Base-by-base conservation (phyloP, 352 stramenopile species). In the Phytophthora capsici region DNA sequence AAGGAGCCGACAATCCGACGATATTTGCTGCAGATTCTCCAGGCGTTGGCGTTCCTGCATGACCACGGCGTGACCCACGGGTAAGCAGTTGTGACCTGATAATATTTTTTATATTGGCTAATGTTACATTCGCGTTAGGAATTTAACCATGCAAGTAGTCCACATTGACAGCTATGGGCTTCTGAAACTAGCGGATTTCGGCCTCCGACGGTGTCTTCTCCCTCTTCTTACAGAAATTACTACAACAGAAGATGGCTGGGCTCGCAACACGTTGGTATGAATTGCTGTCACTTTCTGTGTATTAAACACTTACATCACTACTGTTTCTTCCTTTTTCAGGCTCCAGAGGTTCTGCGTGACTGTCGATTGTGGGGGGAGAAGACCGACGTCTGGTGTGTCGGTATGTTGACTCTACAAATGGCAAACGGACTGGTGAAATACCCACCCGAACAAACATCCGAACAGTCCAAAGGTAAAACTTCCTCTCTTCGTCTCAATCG, bases 1-100 rank as follows among this genome's bases (percentile, higher is more conserved):
- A 90, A 88, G 22, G 84, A 93, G 49, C 53, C 80, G 9, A 89
- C 79, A 16, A 85, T 93, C 44, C 82, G 80, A 0, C 77, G 82
- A 0, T 93, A 93, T 23, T 17, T 90, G 10, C 14, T 76, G 14
- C 84, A 93, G 40, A 48, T 91, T 13, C 57, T 90, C 1, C 69
- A 90, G 19, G 82, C 63, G 13, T 59, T 90, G 2, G 53, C 51
- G 6, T 89, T 59, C 57, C 71, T 93, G 6, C 82, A 91, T 28
- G 37, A 57, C 2, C 71, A 73, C 30, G 71, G 74, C 13, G 56
- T 91, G 17, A 5, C 56, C 6, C 84, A 91, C 37, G 77, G 78
- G 82, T 89, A 67, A 54, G 59, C 14, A 23, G 5, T 5, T 9
- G 28, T 34, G 8, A 13, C 4, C 2, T 47, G 19, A 4, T n/a